Percentiles rank a stretch among this genome's conserved stretches.
These are phyloP conservation scores for Adansonia gregorii DNA, from an alignment of 441 rosid genomes.

Conservation along the genomic window DNA sequence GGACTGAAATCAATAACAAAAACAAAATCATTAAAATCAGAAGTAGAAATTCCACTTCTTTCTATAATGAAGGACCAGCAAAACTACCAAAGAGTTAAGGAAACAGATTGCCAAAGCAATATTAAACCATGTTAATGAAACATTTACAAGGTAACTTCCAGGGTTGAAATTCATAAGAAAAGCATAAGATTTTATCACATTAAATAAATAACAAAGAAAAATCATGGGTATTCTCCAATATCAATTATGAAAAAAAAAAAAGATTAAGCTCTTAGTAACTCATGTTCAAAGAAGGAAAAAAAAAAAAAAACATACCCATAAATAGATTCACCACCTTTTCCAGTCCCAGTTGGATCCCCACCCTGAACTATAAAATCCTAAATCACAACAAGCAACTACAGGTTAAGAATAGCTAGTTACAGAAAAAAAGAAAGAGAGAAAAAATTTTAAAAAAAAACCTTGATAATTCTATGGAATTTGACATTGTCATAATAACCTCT, in stretches of 20 bases:
- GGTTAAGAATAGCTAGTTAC: conserved; percentile 7
- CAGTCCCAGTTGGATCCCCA: conserved; percentile 99
- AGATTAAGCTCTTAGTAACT: background rate
- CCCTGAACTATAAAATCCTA: conserved; percentile 98
- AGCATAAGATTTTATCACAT: conserved; percentile 6
- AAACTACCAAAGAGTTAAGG: background rate
- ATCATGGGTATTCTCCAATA: background rate
- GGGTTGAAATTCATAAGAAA: background rate
- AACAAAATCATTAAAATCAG: conserved; percentile 12
- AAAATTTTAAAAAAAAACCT: conserved; percentile 45
- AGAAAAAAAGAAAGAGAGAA: background rate
- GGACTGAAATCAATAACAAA: conserved; percentile 40
- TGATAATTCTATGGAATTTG: conserved; percentile 87
- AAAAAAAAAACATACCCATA: conserved; percentile 62
- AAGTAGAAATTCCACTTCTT: background rate
- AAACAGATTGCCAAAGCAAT: background rate
- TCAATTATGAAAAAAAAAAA: background rate
- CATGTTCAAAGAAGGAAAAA: background rate
- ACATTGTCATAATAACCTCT: conserved; percentile 86
- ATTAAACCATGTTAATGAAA: background rate
- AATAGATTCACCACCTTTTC: conserved; percentile 92
- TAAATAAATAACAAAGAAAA: background rate
- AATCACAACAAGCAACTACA: conserved; percentile 29
- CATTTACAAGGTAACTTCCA: background rate
- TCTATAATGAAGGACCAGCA: conserved; percentile 8